These are phyloP conservation scores for Gliomastix tumulicola DNA, from an alignment of 2,329 filamentous ascomycete species.

Conservation along the genomic window DNA sequence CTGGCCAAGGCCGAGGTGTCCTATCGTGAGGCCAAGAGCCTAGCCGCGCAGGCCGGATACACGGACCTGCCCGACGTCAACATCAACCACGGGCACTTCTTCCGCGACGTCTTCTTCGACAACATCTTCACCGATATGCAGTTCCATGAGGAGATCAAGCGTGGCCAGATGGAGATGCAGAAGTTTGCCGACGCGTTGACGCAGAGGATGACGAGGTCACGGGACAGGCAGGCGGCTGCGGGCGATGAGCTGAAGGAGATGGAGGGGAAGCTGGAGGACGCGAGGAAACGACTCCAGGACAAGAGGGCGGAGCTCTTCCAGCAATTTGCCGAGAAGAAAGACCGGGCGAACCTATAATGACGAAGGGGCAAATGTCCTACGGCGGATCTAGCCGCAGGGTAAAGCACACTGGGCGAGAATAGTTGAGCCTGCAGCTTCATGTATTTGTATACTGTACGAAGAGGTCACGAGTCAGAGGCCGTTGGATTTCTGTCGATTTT, in stretches of 20 bases:
- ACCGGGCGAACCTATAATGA: too few species aligned
- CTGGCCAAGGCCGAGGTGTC: conserved; percentile 26
- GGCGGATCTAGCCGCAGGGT: too few species aligned
- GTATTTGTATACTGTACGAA: too few species aligned
- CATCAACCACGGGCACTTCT: conserved; percentile 36
- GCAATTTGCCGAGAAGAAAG: not conserved
- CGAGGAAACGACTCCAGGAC: conserved; percentile 32
- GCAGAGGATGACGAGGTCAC: conserved; percentile 21
- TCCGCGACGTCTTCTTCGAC: conserved; percentile 47
- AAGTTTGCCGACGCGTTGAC: conserved; percentile 22
- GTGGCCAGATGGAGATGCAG: conserved; percentile 26
- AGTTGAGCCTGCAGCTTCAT: too few species aligned
- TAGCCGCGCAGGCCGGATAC: not conserved
- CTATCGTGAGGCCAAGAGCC: not conserved
- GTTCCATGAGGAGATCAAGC: conserved; percentile 44
- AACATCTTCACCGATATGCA: conserved; percentile 45
- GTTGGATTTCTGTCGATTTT: too few species aligned
- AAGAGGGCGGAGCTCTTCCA: conserved; percentile 30
- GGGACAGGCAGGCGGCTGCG: conserved; percentile 17
- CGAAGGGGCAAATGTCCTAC: too few species aligned
- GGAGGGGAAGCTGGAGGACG: conserved; percentile 20
- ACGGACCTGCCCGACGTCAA: conserved; percentile 27
- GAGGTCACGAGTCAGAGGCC: too few species aligned
- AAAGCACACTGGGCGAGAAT: too few species aligned
- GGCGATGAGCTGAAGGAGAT: conserved; percentile 19